Evolutionary conservation across 441 rosid genomes (phyloP), one percentile per base, ranked within the genome.

Genomic region (Euphorbia celastroides): DNA sequence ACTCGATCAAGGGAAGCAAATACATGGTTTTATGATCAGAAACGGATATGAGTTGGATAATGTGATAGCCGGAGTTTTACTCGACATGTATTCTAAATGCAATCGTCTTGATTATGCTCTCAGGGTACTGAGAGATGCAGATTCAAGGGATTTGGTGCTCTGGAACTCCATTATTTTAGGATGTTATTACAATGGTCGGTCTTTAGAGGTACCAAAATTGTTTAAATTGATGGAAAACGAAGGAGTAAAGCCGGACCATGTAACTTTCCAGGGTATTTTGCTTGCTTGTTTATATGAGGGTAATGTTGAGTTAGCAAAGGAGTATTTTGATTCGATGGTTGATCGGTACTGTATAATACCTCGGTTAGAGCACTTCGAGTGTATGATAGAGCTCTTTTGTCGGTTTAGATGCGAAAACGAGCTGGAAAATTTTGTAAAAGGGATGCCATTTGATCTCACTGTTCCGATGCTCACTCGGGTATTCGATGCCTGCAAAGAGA

Each of bases 361-460:
- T 13, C 81, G 82, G 75, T 48, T 88, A 70, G 96, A 88, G 77
- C 97, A 88, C 79, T 84, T 88, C 69, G 87, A 86, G 64, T 85
- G 82, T 70, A 85, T 92, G 86, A 69, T 89, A 31, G 87, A 89
- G 62, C 85, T 89, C 61, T 89, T 79, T 48, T 64, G 78, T 46
- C 73, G 73, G 67, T 59, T 72, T 66, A 83, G 89, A 42, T 69
- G 69, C 71, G 73, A 72, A 76, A 69, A 70, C 31, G 84, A 86
- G 74, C 93, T 92, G 27, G 79, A 85, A 74, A 77, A 80, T 25
- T 90, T 92, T 78, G 75, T 88, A 41, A 77, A 76, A 34, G 38
- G 38, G 38, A 34, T 34, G 4, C 38, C 5, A 34, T 3, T 88
- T 67, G 38, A 34, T 34, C 38, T 9, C 38, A 34, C 38, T 34